Conservation (phyloP, 805 yeast genomes). For the Sungouiella blattae region DNA sequence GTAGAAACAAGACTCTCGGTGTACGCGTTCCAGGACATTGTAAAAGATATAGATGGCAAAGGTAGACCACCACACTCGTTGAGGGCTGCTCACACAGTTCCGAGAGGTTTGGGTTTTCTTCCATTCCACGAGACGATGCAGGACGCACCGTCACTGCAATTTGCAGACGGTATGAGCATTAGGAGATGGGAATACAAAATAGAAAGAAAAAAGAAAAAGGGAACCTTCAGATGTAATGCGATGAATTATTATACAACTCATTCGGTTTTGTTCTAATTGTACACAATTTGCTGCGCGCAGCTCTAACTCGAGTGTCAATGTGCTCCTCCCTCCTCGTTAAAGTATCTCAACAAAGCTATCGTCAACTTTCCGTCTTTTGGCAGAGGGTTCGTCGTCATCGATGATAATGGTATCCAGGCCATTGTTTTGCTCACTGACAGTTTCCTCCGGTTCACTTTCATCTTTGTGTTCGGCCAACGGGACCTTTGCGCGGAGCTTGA, state of each 20-base stretch:
- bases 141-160: no score
- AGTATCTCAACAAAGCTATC: constrained; percentile 1
- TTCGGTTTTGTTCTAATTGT: no score
- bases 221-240: no score
- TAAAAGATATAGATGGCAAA: no score
- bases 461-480: background rate
- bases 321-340: background rate
- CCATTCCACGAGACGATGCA: no score
- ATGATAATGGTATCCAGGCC: constrained; percentile 7
- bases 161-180: no score
- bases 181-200: no score
- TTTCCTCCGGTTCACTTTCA: constrained; percentile 1
- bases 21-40: constrained; percentile 61
- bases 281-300: background rate
- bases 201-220: no score
- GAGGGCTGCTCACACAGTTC: no score
- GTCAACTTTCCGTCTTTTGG: constrained; percentile 12
- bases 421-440: constrained; percentile 1
- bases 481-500: constrained; percentile 10
- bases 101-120: no score
- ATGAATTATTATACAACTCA: no score
- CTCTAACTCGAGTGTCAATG: background rate
- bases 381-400: constrained; percentile 14
- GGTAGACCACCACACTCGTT: no score
- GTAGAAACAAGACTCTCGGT: constrained; percentile 89